A percentile compares a stretch with the other conserved stretches of the same genome.
Evolutionary conservation across 176 grass and related monocot species (phyloP).

Genomic region (Zea luxurians): DNA sequence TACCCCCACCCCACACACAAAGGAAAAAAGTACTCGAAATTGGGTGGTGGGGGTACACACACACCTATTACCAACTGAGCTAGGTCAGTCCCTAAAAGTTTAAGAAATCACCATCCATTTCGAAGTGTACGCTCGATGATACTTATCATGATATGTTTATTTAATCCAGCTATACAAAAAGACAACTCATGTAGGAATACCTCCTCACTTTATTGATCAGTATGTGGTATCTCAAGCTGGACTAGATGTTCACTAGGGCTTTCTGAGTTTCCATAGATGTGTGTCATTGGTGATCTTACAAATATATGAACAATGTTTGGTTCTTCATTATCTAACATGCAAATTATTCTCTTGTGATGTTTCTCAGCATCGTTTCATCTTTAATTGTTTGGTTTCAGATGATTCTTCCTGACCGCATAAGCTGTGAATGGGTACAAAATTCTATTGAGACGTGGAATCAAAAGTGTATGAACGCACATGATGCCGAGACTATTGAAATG

Average conservation of each 20-base stretch:
- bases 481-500: slow-evolving; percentile 70
- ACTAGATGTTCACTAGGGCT: background rate
- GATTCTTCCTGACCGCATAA: slow-evolving; percentile 79
- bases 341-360: background rate
- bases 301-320: background rate
- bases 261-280: background rate
- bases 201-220: slow-evolving; percentile 10
- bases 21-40: no score
- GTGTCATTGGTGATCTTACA: background rate
- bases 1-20: background rate
- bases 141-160: slow-evolving; percentile 11
- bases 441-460: slow-evolving; percentile 61
- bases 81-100: background rate
- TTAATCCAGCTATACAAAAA: slow-evolving; percentile 3
- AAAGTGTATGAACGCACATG: slow-evolving; percentile 57
- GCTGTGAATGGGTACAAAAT: slow-evolving; percentile 57
- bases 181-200: background rate
- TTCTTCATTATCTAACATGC: background rate
- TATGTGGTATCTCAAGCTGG: background rate
- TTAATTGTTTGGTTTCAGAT: slow-evolving; percentile 64
- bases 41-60: background rate
- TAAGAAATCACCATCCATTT: slow-evolving; percentile 17
- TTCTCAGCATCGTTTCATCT: slow-evolving; percentile 35
- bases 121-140: background rate
- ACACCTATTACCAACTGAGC: slow-evolving; percentile 1